Conservation (phyloP, 2,329 filamentous ascomycete genomes). For the Simplicillium aogashimaense region DNA sequence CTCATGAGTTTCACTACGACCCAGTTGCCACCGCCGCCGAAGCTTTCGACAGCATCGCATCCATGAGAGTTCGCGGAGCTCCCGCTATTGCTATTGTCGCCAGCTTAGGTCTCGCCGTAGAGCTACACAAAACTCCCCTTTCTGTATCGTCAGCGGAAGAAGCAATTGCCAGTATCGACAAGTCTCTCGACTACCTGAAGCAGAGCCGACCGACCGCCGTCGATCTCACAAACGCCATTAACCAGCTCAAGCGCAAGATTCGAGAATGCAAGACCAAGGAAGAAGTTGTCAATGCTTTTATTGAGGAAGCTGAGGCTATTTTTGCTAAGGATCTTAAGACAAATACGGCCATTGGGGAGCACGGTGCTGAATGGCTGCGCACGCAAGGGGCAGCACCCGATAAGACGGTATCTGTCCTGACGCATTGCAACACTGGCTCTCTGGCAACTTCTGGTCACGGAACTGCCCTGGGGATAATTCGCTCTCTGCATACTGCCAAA, state of each 20-base stretch:
- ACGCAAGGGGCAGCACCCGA: constrained; percentile 41
- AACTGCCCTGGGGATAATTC: constrained; percentile 88
- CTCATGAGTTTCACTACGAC: constrained; percentile 73
- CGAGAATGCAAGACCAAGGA: constrained; percentile 33
- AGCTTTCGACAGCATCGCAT: constrained; percentile 73
- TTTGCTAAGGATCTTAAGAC: constrained; percentile 77
- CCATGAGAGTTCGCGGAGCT: constrained; percentile 70
- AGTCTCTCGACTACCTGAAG: constrained; percentile 76
- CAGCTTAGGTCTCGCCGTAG: constrained; percentile 76
- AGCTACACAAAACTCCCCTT: constrained; percentile 50
- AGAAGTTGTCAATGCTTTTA: constrained; percentile 58
- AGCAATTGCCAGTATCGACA: constrained; percentile 61
- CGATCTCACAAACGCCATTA: constrained; percentile 83
- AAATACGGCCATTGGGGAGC: constrained; percentile 74
- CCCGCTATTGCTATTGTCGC: constrained; percentile 98
- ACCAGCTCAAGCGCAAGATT: constrained; percentile 62
- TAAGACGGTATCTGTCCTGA: constrained; percentile 65
- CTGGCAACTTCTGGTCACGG: constrained; percentile 97
- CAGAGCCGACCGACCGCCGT: constrained; percentile 89
- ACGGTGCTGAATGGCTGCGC: constrained; percentile 77
- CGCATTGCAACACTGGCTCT: constrained; percentile 96
- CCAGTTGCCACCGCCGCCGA: constrained; percentile 59
- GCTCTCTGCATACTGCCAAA: constrained; percentile 59
- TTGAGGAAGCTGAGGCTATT: constrained; percentile 75
- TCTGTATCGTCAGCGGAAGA: constrained; percentile 38